These are phyloP conservation scores for Penicillium hesseltinei DNA, from an alignment of 2,329 filamentous ascomycete species.

Conservation along the genomic window DNA sequence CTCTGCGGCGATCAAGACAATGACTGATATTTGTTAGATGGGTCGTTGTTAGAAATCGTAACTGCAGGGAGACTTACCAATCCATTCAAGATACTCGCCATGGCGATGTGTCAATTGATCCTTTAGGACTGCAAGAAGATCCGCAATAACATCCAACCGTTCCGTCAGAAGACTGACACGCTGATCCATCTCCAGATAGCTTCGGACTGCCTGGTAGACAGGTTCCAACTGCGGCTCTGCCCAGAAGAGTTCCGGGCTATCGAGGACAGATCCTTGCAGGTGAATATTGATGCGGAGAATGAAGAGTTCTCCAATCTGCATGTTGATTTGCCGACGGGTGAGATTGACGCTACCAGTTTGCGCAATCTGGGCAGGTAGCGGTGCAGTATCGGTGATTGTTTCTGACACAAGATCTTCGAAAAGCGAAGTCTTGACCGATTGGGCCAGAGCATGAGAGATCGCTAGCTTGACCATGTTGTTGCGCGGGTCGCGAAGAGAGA, in stretches of 20 bases:
- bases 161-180: conserved; percentile 85
- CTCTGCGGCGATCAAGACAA: conserved; percentile 91
- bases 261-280: conserved; percentile 91
- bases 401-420: conserved; percentile 95
- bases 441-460: conserved; percentile 91
- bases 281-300: conserved; percentile 98
- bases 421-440: conserved; percentile 95
- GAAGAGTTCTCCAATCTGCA: conserved; percentile 98
- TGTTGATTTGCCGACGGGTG: conserved; percentile 88
- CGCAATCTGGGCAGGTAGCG: conserved; percentile 89
- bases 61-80: conserved; percentile 59
- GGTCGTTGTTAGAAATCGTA: background rate
- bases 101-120: conserved; percentile 93
- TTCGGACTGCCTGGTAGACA: conserved; percentile 90
- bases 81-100: conserved; percentile 86
- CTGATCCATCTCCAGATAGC: conserved; percentile 98
- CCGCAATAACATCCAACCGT: conserved; percentile 86
- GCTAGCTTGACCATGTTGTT: conserved; percentile 98
- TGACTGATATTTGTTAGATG: conserved; percentile 58
- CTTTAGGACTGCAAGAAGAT: conserved; percentile 87
- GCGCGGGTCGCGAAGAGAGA: conserved; percentile 85
- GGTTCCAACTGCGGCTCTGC: conserved; percentile 95
- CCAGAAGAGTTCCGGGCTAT: conserved; percentile 98
- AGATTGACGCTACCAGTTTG: conserved; percentile 88
- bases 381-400: conserved; percentile 89